A percentile compares a stretch with the other conserved stretches of the same genome.
These are phyloP conservation scores for Diaporthe velutina DNA, from an alignment of 2,329 filamentous ascomycete genomes.

Conservation along the genomic window DNA sequence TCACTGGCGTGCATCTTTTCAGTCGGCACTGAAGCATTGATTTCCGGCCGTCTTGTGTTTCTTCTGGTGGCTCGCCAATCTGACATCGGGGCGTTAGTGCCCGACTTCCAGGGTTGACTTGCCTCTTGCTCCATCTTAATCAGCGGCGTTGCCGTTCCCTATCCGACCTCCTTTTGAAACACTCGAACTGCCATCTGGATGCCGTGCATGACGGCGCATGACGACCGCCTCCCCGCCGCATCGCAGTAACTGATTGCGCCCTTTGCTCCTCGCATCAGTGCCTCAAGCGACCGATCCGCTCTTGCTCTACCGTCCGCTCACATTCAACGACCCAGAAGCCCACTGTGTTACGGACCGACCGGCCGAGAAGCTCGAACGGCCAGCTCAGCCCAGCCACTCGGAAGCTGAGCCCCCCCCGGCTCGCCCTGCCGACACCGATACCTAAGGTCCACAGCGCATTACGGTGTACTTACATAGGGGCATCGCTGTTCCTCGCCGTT, in stretches of 20 bases:
- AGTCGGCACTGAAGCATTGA: conserved; percentile 1
- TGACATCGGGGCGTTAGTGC: conserved; percentile 33
- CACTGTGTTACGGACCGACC: conserved; percentile 26
- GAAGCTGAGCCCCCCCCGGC: conserved; percentile 31
- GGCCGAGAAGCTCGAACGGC: conserved; percentile 33
- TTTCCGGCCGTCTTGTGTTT: conserved; percentile 3
- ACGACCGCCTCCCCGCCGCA: conserved; percentile 31
- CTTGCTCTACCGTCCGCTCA: neutral
- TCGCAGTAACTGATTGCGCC: conserved; percentile 10
- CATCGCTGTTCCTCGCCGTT: neutral
- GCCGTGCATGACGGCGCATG: conserved; percentile 37
- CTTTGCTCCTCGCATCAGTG: conserved; percentile 24
- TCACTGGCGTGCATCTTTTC: neutral
- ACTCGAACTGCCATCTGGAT: conserved; percentile 22
- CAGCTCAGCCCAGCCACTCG: conserved; percentile 24
- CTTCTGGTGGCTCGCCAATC: conserved; percentile 13
- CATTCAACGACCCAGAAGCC: neutral
- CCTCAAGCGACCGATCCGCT: neutral
- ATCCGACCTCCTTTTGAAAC: conserved; percentile 34
- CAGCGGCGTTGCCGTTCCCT: conserved; percentile 32
- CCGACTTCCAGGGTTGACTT: conserved; percentile 29
- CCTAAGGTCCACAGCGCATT: conserved; percentile 28
- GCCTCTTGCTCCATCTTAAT: conserved; percentile 31
- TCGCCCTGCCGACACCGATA: conserved; percentile 31
- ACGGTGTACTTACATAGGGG: conserved; percentile 21